These are phyloP conservation scores for Penicillium crystallinum DNA, from an alignment of 495 filamentous ascomycete species.

Conservation along the genomic window DNA sequence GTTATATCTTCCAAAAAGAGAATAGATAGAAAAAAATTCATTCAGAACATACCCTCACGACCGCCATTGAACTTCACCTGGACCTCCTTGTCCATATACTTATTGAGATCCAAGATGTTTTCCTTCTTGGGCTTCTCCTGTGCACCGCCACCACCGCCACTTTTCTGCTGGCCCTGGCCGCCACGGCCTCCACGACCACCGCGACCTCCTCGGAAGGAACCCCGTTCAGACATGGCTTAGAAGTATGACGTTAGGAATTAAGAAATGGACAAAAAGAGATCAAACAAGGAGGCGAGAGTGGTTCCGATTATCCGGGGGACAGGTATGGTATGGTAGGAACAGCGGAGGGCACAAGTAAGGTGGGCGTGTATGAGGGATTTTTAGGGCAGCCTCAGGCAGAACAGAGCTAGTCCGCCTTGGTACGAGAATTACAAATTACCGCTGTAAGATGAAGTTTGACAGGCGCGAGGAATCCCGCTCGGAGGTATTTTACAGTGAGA, in stretches of 20 bases:
- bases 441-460: neutral
- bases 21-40: constrained; percentile 5
- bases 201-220: constrained; percentile 54
- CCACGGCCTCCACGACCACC: constrained; percentile 44
- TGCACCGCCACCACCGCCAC: constrained; percentile 47
- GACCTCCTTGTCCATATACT: constrained; percentile 95
- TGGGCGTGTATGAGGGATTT: constrained; percentile 25
- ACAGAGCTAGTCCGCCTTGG: neutral
- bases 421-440: neutral
- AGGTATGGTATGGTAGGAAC: constrained; percentile 1
- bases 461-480: constrained; percentile 3
- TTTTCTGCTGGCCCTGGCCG: constrained; percentile 32
- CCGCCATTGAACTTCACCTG: constrained; percentile 95
- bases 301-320: constrained; percentile 5
- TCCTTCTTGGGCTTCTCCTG: constrained; percentile 90
- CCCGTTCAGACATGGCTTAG: constrained; percentile 64
- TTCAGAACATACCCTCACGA: constrained; percentile 68
- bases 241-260: constrained; percentile 8
- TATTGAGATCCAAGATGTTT: constrained; percentile 89
- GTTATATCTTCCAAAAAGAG: neutral
- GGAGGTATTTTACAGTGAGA: neutral
- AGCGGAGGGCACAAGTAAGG: constrained; percentile 3
- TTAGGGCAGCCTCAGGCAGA: constrained; percentile 4
- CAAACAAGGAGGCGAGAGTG: neutral
- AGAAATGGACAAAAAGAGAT: constrained; percentile 1